Conservation (phyloP, 805 yeast species). For the Candida xyloterini region DNA sequence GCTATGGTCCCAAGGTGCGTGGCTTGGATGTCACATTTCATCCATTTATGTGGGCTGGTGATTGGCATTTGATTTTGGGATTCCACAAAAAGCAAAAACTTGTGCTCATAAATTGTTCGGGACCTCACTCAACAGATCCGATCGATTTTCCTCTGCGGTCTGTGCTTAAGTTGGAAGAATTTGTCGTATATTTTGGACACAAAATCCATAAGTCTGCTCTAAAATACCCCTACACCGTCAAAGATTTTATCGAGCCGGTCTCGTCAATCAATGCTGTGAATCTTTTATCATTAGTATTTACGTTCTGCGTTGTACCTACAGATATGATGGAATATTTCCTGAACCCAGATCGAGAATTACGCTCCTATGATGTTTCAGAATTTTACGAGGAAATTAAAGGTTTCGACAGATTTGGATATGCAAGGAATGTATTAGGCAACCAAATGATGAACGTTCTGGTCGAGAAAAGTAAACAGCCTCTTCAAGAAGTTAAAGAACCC, state of each 20-base stretch:
- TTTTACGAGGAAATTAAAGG: conserved; percentile 25
- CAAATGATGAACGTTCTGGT: conserved; percentile 21
- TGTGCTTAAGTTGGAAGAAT: conserved; percentile 27
- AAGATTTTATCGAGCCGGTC: conserved; percentile 26
- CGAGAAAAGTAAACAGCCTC: conserved; percentile 1
- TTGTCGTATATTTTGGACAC: conserved; percentile 27
- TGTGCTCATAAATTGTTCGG: conserved; percentile 29
- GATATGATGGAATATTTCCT: conserved; percentile 20
- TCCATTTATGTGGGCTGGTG: conserved; percentile 31
- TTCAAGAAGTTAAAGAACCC: background rate
- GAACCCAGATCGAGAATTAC: conserved; percentile 22
- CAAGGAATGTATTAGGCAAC: conserved; percentile 24
- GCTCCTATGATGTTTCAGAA: conserved; percentile 28
- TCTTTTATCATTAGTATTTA: conserved; percentile 27
- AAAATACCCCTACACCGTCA: conserved; percentile 24
- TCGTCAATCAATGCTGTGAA: conserved; percentile 30
- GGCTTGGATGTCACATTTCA: conserved; percentile 26
- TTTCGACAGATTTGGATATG: conserved; percentile 27
- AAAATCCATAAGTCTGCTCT: conserved; percentile 28
- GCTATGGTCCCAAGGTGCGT: conserved; percentile 29
- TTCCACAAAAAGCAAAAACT: conserved; percentile 25
- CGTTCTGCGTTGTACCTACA: conserved; percentile 26
- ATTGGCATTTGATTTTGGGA: conserved; percentile 35
- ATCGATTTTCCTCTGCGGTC: conserved; percentile 24
- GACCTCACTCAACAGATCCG: background rate